These are phyloP conservation scores for Berkeleyomyces basicola DNA, from an alignment of 2,329 filamentous ascomycete genomes.

Conservation along the genomic window DNA sequence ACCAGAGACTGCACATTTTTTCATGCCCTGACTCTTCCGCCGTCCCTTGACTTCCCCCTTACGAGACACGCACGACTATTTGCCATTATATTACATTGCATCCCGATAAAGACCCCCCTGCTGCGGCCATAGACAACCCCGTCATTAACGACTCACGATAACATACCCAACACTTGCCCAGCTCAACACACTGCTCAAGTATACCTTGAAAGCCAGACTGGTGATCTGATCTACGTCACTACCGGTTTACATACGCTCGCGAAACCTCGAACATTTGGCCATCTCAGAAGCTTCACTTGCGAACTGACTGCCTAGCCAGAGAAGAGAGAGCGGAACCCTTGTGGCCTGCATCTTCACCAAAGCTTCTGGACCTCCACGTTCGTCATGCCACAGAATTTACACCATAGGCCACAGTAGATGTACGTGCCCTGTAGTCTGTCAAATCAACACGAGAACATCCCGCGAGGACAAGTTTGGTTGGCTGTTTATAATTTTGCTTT, in stretches of 20 bases:
- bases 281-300: background rate
- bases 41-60: background rate
- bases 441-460: background rate
- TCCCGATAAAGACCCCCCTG: background rate
- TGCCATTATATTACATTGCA: background rate
- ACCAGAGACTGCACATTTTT: background rate
- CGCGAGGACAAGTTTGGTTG: background rate
- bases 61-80: background rate
- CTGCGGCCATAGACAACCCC: background rate
- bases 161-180: background rate
- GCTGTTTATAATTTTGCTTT: background rate
- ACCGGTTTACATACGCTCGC: too few relatives aligned
- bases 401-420: background rate
- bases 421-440: background rate
- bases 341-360: background rate
- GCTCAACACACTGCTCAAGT: background rate
- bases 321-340: background rate
- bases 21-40: background rate
- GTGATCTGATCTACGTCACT: too few relatives aligned
- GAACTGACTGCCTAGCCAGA: background rate
- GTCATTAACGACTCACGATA: background rate
- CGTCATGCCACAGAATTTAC: background rate
- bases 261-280: too few relatives aligned
- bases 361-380: background rate
- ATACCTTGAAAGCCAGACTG: too few relatives aligned